Conservation (phyloP, 805 yeast species). For the Wickerhamiella allomyrinae region DNA sequence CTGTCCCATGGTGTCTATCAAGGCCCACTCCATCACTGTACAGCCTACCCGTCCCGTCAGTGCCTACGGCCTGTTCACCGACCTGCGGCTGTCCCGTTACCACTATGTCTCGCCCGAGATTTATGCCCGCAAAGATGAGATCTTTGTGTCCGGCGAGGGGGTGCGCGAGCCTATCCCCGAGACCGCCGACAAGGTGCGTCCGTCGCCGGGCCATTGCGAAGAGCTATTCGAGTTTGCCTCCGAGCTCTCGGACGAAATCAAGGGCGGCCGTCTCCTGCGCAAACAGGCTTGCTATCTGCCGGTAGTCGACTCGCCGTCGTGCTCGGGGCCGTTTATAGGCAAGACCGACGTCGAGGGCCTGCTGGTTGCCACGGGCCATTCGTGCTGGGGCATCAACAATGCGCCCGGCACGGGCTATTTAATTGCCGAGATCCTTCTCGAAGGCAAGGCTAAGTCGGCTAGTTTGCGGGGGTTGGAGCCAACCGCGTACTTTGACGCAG, state of each 20-base stretch:
- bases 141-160: slow-evolving; percentile 95
- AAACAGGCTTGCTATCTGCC: slow-evolving; percentile 95
- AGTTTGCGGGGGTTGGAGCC: slow-evolving; percentile 78
- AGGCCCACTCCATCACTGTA: slow-evolving; percentile 91
- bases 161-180: slow-evolving; percentile 83
- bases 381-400: slow-evolving; percentile 98
- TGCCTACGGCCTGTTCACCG: slow-evolving; percentile 90
- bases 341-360: slow-evolving; percentile 75
- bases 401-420: slow-evolving; percentile 96
- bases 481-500: slow-evolving; percentile 52
- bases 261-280: slow-evolving; percentile 59
- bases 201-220: slow-evolving; percentile 76
- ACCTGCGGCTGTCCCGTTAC: slow-evolving; percentile 47
- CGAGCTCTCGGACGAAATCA: slow-evolving; percentile 51
- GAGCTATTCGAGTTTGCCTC: slow-evolving; percentile 72
- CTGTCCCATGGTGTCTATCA: slow-evolving; percentile 84
- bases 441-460: slow-evolving; percentile 67
- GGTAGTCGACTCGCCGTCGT: slow-evolving; percentile 81
- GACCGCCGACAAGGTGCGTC: slow-evolving; percentile 85
- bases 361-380: slow-evolving; percentile 80
- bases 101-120: slow-evolving; percentile 82
- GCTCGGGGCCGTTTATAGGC: slow-evolving; percentile 88
- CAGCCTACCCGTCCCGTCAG: slow-evolving; percentile 72
- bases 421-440: slow-evolving; percentile 72
- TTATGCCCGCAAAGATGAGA: slow-evolving; percentile 90